A percentile compares a stretch with the other conserved stretches of the same genome.
These are phyloP conservation scores for Hericium erinaceus DNA, from an alignment of 768 basidiomycete genomes.

Conservation along the genomic window DNA sequence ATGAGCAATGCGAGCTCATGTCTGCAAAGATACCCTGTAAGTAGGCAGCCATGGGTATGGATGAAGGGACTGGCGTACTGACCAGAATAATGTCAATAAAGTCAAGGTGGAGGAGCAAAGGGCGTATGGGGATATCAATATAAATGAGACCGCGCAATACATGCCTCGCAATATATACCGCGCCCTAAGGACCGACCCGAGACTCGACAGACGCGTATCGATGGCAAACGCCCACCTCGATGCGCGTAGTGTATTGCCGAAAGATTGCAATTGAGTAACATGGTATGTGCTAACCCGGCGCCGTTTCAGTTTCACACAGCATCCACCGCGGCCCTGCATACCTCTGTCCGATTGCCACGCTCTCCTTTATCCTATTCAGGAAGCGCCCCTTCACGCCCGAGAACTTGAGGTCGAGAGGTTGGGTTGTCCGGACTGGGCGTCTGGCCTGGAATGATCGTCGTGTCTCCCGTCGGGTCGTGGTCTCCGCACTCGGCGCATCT, in stretches of 20 bases:
- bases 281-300: not conserved
- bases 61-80: not conserved
- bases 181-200: not conserved
- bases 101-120: too few relatives aligned
- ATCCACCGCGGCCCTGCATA: not conserved
- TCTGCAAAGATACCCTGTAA: not conserved
- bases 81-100: not conserved
- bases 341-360: not conserved
- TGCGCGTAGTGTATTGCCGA: not conserved
- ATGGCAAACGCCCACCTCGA: too few relatives aligned
- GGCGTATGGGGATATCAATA: too few relatives aligned
- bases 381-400: too few relatives aligned
- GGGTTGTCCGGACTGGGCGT: too few relatives aligned
- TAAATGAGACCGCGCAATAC: too few relatives aligned
- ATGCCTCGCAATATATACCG: not conserved
- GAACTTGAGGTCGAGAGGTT: too few relatives aligned
- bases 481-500: too few relatives aligned
- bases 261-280: not conserved
- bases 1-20: not conserved
- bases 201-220: not conserved
- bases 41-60: not conserved
- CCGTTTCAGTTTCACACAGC: not conserved
- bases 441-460: too few relatives aligned
- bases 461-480: too few relatives aligned
- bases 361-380: not conserved